Evolutionary conservation across 2,329 filamentous ascomycete genomes (phyloP), one percentile per base, ranked within the genome.

Genomic region (Penicillium sclerotiorum): DNA sequence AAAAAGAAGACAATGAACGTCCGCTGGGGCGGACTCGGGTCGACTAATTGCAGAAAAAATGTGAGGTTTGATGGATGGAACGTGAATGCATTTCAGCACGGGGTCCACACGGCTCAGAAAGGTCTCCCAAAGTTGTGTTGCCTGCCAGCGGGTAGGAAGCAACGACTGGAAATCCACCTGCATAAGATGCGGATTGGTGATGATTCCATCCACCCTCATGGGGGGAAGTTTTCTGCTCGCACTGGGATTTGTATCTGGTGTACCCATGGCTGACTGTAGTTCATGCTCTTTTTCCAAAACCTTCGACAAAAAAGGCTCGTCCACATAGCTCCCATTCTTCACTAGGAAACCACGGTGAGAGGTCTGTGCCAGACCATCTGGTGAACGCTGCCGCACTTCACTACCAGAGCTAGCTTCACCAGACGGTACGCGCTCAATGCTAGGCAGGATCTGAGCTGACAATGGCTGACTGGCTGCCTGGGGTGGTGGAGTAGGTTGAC

Each of bases 1-100:
- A 46, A 64, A 67, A 4, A 67, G 49, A 25, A 67, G 51, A 28
- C 63, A 58, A 20, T 55, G 55, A 4, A 57, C 43, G 43, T 67
- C 65, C 2, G 53, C 21, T 9, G 45, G 27, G 12, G 50, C 59
- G 7, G 52, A 50, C 12, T 52, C 39, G 2, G 62, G 62, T 18
- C 55, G 41, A 23, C 55, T 63, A 18, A 68, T 68, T 1, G 66
- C 63, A 20, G 56, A 56, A 45, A 67, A 67, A 5, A 70, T 49
- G 7, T 28, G 47, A 3, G 62, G 57, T 40, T 65, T 55, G 2
- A 51, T 55, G 1, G 67, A 61, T 11, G 67, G 67, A 3, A 63
- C 49, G 38, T 70, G 67, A 21, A 70, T 37, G 1, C 68, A 17
- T 38, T 66, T 68, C 12, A 61, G 32, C 2, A 68, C 37, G 2